A percentile compares a stretch with the other conserved stretches of the same genome.
Conservation (phyloP, 2,329 filamentous ascomycete species). For the Xylaria sp. region DNA sequence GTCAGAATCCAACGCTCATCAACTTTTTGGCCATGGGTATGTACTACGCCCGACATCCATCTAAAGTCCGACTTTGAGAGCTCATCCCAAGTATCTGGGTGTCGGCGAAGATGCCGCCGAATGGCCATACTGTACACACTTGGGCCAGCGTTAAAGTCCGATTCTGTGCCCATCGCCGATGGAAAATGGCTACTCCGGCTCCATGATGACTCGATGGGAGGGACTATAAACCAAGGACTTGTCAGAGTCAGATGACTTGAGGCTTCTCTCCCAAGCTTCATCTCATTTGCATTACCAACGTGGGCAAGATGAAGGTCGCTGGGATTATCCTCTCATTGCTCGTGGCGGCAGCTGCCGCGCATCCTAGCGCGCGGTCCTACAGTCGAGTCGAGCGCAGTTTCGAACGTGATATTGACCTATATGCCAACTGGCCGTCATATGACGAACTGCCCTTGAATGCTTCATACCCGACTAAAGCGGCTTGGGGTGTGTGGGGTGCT, state of each 20-base stretch:
- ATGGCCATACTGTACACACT: neutral
- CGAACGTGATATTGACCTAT: constrained; percentile 16
- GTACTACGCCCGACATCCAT: neutral
- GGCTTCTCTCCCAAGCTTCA: neutral
- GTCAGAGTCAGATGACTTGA: neutral
- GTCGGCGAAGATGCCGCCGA: neutral
- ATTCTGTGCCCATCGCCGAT: neutral
- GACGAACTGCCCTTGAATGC: constrained; percentile 28
- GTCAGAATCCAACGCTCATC: neutral
- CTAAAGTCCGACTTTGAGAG: neutral
- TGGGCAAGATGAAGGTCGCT: constrained; percentile 6
- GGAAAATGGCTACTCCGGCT: neutral
- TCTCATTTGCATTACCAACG: neutral
- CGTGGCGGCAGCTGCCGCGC: constrained; percentile 40
- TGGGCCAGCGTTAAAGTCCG: neutral
- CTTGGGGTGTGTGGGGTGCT: constrained; percentile 31
- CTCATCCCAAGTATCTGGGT: neutral
- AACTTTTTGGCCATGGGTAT: no score
- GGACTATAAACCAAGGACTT: neutral
- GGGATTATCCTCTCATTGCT: constrained; percentile 9
- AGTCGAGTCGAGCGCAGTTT: constrained; percentile 19
- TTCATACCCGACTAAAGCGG: constrained; percentile 33
- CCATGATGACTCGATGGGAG: neutral
- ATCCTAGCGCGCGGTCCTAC: neutral
- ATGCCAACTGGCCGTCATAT: constrained; percentile 24